Conservation (phyloP, 169 alveolate species). For the Cryptosporidium parvum region DNA sequence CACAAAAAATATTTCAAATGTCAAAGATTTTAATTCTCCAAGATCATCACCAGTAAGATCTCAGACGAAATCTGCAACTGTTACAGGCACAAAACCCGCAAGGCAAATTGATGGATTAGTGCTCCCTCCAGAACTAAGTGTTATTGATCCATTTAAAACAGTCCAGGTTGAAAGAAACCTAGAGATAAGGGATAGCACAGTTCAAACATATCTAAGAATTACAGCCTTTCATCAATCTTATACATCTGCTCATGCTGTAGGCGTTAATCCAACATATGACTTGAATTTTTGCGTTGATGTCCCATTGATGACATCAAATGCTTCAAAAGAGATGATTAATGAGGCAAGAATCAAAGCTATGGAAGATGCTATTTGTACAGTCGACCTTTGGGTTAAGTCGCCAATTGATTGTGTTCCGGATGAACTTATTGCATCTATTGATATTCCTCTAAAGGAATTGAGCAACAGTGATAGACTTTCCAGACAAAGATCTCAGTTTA, state of each 20-base stretch:
- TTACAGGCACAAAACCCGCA: slow-evolving; percentile 25
- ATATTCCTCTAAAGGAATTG: slow-evolving; percentile 52
- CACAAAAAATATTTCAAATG: slow-evolving; percentile 12
- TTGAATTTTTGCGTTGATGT: slow-evolving; percentile 69
- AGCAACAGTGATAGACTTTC: slow-evolving; percentile 23
- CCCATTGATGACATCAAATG: slow-evolving; percentile 61
- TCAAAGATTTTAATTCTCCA: slow-evolving; percentile 49
- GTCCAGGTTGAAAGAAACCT: slow-evolving; percentile 58
- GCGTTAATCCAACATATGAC: slow-evolving; percentile 72
- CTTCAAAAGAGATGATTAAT: slow-evolving; percentile 51
- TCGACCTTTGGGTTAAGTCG: slow-evolving; percentile 72
- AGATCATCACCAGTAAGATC: slow-evolving; percentile 44
- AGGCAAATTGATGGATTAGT: slow-evolving; percentile 47
- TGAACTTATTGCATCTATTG: slow-evolving; percentile 71
- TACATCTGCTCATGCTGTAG: slow-evolving; percentile 75
- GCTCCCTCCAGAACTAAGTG: slow-evolving; percentile 72
- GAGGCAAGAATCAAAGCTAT: slow-evolving; percentile 48
- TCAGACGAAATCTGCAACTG: slow-evolving; percentile 51
- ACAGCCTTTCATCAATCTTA: slow-evolving; percentile 74
- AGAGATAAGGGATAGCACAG: slow-evolving; percentile 69
- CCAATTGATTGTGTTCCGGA: slow-evolving; percentile 67
- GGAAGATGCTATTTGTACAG: slow-evolving; percentile 75
- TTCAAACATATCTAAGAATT: slow-evolving; percentile 65
- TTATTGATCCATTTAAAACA: slow-evolving; percentile 71
- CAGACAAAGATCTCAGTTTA: slow-evolving; percentile 59